Conservation (phyloP, 2,329 filamentous ascomycete species). For the Penicillium sp. region DNA sequence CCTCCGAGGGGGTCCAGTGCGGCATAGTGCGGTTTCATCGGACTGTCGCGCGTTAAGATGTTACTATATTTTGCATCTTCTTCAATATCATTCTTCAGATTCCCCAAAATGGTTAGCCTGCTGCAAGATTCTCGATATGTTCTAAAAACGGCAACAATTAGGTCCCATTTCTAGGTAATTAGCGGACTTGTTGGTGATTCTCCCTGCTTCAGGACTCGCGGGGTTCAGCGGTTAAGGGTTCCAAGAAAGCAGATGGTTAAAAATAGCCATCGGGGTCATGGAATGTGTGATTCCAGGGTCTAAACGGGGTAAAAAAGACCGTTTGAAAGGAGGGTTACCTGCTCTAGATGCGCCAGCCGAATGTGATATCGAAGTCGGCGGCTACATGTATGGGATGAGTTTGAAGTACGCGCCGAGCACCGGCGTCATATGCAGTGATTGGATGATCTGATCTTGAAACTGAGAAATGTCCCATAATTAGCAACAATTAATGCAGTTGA, state of each 20-base stretch:
- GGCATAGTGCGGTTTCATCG: slow-evolving; percentile 35
- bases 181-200: slow-evolving; percentile 18
- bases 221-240: slow-evolving; percentile 21
- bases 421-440: slow-evolving; percentile 15
- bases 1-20: slow-evolving; percentile 13
- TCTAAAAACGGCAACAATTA: slow-evolving; percentile 33
- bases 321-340: slow-evolving; percentile 4
- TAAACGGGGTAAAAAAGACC: neutral
- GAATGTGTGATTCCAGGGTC: slow-evolving; percentile 11
- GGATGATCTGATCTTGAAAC: slow-evolving; percentile 3
- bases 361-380: slow-evolving; percentile 25
- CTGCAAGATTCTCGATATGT: slow-evolving; percentile 26
- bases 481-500: slow-evolving; percentile 14
- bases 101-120: slow-evolving; percentile 22
- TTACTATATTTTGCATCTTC: slow-evolving; percentile 44
- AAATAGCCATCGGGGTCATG: slow-evolving; percentile 22
- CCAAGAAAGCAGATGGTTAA: slow-evolving; percentile 15
- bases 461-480: slow-evolving; percentile 28
- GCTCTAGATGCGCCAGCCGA: slow-evolving; percentile 6
- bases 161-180: slow-evolving; percentile 26
- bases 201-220: slow-evolving; percentile 23
- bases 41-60: slow-evolving; percentile 42
- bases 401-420: slow-evolving; percentile 25
- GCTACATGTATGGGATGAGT: slow-evolving; percentile 24
- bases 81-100: slow-evolving; percentile 30